phyloP scores from a whole-genome alignment of 352 stramenopile species.

The Blastocystis sp. region DNA sequence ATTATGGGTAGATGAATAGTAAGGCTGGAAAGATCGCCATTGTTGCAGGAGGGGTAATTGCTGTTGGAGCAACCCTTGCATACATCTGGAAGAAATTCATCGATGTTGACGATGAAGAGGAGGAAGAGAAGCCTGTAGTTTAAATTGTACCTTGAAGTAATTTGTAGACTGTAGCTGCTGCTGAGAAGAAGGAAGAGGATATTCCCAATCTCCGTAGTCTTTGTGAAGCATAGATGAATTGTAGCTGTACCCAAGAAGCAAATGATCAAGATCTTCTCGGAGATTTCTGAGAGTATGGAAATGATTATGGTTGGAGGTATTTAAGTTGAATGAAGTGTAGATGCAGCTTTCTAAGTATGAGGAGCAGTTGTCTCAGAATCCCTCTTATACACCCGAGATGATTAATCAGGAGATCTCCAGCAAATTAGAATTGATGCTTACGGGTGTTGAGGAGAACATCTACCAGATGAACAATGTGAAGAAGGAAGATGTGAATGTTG shows the following conservation, averaged over 20 bases:
- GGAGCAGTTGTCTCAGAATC: slow-evolving; percentile 48
- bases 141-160: background rate
- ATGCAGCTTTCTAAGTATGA: slow-evolving; percentile 61
- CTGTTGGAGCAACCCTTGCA: slow-evolving; percentile 9
- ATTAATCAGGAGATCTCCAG: slow-evolving; percentile 38
- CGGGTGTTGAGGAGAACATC: slow-evolving; percentile 8
- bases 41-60: slow-evolving; percentile 15
- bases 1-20: slow-evolving; percentile 58
- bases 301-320: slow-evolving; percentile 33
- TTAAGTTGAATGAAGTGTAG: background rate
- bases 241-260: slow-evolving; percentile 59
- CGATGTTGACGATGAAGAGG: slow-evolving; percentile 52
- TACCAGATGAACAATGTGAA: slow-evolving; percentile 60
- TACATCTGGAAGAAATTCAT: slow-evolving; percentile 61
- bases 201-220: slow-evolving; percentile 31
- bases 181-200: slow-evolving; percentile 44
- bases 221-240: background rate
- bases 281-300: slow-evolving; percentile 59
- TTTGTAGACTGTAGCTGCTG: background rate
- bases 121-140: slow-evolving; percentile 20
- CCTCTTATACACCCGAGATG: slow-evolving; percentile 51
- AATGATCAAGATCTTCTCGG: slow-evolving; percentile 63
- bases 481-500: slow-evolving; percentile 45
- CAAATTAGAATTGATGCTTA: slow-evolving; percentile 58
- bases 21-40: slow-evolving; percentile 61